Base-by-base conservation (phyloP, 2,329 filamentous ascomycete genomes). In the Cladosporium sp. region DNA sequence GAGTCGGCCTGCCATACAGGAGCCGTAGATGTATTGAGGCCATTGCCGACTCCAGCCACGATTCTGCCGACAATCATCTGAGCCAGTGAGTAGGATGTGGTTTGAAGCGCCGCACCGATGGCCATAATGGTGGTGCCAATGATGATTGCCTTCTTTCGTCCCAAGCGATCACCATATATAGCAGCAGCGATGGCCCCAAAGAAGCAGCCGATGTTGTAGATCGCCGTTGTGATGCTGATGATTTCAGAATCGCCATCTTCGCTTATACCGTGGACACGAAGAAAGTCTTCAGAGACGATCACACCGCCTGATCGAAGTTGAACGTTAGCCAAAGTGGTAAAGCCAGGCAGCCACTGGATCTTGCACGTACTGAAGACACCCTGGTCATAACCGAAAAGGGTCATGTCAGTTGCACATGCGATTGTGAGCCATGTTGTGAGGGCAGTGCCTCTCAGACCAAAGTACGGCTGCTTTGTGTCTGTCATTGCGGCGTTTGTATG, bases 1-100 rank as follows among this genome's bases (percentile, higher is more conserved):
- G 69, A 74, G 59, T 76, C 73, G 3, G 69, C 70, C 46, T 75
- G 71, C 71, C 72, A 75, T 16, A 68, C 73, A 9, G 72, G 73
- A 19, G 75, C 72, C 0, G 72, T 75, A 0, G 71, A 72, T 1
- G 73, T 75, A 53, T 75, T 75, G 60, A 76, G 64, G 16, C 74
- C 59, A 25, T 75, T 75, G 15, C 75, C 76, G 47, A 75, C 65
- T 36, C 76, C 75, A 15, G 73, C 71, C 9, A 78, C 62, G 15
- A 78, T 57, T 50, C 75, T 71, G 9, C 74, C 75, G 29, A 75
- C 66, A 29, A 78, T 72, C 42, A 78, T 63, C 16, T 38, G 30
- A 9, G 71, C 59, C 4, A 76, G 64, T 2, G 58, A 40, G 55
- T 71, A 77, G 7, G 75, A 64, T 13, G 72, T 69, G 7, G 65